Percentiles rank a stretch among this genome's conserved stretches.
Conservation (phyloP, 225 moss, liverwort and hornwort genomes). For the Anthoceros angustus region DNA sequence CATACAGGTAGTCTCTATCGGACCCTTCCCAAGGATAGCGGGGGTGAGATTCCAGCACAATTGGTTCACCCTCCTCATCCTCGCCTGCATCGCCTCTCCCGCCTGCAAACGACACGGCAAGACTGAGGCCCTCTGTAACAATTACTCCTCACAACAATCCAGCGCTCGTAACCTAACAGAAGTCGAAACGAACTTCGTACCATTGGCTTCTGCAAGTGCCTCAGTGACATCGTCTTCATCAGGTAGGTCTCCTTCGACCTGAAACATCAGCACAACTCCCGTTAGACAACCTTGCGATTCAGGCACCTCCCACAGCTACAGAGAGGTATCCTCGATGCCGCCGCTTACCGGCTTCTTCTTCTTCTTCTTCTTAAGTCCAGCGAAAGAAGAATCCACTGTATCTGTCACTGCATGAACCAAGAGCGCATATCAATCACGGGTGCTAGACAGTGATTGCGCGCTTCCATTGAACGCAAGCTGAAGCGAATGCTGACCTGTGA, state of each 20-base stretch:
- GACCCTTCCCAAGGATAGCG: conserved; percentile 61
- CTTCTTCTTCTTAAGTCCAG: conserved; percentile 71
- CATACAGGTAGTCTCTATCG: conserved; percentile 62
- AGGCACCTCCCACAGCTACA: background rate
- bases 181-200: conserved; percentile 14
- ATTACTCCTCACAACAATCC: no score
- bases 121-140: no score
- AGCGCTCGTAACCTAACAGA: no score
- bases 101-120: no score
- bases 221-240: conserved; percentile 48
- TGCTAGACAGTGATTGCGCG: background rate
- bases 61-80: conserved; percentile 39
- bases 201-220: conserved; percentile 25
- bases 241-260: conserved; percentile 57
- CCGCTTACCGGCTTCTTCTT: conserved; percentile 68
- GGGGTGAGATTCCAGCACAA: conserved; percentile 27
- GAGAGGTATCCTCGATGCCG: background rate
- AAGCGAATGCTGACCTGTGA: conserved; percentile 8
- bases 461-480: background rate
- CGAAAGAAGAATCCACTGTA: conserved; percentile 48
- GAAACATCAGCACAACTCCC: conserved; percentile 7
- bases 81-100: background rate
- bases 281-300: background rate
- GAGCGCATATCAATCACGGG: conserved; percentile 3
- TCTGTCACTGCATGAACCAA: conserved; percentile 20